These are phyloP conservation scores for Stentor coeruleus DNA, from an alignment of 73 alveolate species.

Conservation along the genomic window DNA sequence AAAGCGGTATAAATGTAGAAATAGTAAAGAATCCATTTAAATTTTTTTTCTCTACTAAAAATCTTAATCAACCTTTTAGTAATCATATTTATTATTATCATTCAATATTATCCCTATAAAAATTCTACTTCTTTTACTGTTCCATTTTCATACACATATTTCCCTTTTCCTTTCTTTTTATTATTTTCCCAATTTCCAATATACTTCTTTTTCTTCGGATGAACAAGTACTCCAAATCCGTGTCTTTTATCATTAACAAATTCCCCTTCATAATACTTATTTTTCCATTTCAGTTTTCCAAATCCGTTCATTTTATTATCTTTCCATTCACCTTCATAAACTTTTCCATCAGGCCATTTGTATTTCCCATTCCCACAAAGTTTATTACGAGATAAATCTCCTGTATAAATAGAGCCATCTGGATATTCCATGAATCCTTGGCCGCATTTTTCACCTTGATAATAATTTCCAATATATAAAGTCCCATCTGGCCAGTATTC, in stretches of 20 bases:
- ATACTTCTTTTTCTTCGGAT: constrained; percentile 24
- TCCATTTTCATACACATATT: background rate
- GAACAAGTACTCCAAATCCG: constrained; percentile 28
- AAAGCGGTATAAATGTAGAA: too few species aligned
- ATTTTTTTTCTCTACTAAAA: too few species aligned
- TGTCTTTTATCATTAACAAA: constrained; percentile 36
- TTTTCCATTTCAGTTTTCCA: constrained; percentile 38
- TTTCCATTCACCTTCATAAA: constrained; percentile 36
- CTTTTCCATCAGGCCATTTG: constrained; percentile 38
- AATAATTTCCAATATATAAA: background rate
- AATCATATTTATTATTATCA: too few species aligned
- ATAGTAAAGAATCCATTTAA: too few species aligned
- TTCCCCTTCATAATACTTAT: constrained; percentile 55
- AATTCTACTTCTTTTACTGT: background rate
- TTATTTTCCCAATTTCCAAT: constrained; percentile 2
- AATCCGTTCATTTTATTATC: constrained; percentile 30
- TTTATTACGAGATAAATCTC: background rate
- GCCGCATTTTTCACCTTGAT: background rate
- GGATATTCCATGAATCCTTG: background rate
- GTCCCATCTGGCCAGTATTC: background rate
- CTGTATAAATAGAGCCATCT: background rate
- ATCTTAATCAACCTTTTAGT: too few species aligned
- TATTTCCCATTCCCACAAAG: constrained; percentile 27
- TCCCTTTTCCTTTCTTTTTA: background rate
- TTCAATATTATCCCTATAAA: too few species aligned